Conservation (phyloP, 257 asterid genomes). For the Solanum stenotomum region DNA sequence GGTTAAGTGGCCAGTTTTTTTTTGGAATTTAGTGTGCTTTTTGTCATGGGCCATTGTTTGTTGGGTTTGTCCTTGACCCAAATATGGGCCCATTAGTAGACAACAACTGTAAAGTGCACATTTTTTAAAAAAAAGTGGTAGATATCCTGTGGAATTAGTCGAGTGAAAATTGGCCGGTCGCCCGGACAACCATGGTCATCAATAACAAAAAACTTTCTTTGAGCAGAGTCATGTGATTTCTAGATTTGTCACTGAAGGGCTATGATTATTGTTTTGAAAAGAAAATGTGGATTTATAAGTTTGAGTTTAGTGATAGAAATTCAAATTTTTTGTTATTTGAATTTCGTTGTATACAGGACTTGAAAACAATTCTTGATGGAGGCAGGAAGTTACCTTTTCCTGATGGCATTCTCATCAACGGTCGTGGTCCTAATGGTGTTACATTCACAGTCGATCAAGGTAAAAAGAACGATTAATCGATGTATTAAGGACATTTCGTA, state of each 20-base stretch:
- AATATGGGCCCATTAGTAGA: neutral
- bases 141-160: neutral
- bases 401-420: conserved; percentile 81
- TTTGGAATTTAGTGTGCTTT: conserved; percentile 9
- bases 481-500: neutral
- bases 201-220: neutral
- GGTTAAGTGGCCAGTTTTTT: neutral
- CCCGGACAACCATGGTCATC: neutral
- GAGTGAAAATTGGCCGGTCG: rapidly evolving
- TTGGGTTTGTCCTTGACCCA: conserved; percentile 7
- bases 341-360: conserved; percentile 13
- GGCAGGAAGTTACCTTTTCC: conserved; percentile 76
- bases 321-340: neutral
- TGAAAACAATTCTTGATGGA: conserved; percentile 57
- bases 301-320: neutral
- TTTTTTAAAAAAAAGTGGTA: neutral
- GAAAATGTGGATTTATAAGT: neutral
- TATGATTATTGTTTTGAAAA: neutral
- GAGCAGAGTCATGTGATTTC: neutral
- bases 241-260: neutral
- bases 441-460: conserved; percentile 46
- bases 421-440: conserved; percentile 62
- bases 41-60: conserved; percentile 9
- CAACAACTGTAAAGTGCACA: neutral
- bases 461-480: neutral